A percentile compares a stretch with the other conserved stretches of the same genome.
phyloP scores from a whole-genome alignment of 75 land plant species.

The Adiantum capillusveneris region DNA sequence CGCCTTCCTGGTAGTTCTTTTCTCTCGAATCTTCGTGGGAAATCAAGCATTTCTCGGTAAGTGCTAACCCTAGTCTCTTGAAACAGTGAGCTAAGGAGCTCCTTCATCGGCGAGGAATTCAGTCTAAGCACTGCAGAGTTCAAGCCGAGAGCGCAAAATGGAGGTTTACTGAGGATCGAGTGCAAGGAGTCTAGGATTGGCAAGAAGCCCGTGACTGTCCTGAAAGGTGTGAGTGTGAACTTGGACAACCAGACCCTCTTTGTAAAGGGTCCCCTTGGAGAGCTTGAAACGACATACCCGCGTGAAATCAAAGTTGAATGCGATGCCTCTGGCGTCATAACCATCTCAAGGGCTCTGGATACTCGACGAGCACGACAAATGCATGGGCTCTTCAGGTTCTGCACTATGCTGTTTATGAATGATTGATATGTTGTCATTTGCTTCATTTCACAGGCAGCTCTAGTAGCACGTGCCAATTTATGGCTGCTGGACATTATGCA shows the following conservation, averaged over 20 bases:
- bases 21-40: too few species aligned
- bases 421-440: too few species aligned
- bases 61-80: too few species aligned
- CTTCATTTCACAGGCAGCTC: too few species aligned
- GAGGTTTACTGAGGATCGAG: slow-evolving; percentile 28
- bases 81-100: neutral
- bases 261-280: slow-evolving; percentile 90
- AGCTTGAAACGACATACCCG: slow-evolving; percentile 73
- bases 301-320: slow-evolving; percentile 67
- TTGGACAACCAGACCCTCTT: slow-evolving; percentile 64
- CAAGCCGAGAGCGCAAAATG: neutral
- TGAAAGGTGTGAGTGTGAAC: slow-evolving; percentile 58
- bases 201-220: slow-evolving; percentile 72
- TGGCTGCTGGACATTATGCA: too few species aligned
- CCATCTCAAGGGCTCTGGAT: slow-evolving; percentile 59
- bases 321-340: slow-evolving; percentile 46
- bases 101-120: neutral
- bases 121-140: neutral
- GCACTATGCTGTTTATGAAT: too few species aligned
- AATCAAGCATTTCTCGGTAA: too few species aligned
- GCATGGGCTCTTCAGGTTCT: slow-evolving; percentile 99
- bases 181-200: slow-evolving; percentile 98
- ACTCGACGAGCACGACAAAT: slow-evolving; percentile 81
- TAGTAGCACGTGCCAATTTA: too few species aligned
- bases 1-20: too few species aligned